These are phyloP conservation scores for Colletotrichum scovillei DNA, from an alignment of 2,329 filamentous ascomycete species.

Conservation along the genomic window DNA sequence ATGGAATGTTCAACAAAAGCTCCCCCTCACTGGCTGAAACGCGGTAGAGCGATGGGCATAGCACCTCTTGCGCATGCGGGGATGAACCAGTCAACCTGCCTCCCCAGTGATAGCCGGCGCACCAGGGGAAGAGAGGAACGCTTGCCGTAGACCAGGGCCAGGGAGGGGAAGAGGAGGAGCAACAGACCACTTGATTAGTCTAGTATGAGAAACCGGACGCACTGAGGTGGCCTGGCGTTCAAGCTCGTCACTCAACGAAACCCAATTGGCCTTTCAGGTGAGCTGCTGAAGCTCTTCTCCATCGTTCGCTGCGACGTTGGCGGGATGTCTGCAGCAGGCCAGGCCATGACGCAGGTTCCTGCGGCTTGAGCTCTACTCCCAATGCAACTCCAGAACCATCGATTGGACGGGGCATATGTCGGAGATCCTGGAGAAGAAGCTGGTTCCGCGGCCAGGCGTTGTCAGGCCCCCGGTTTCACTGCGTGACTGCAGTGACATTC, in stretches of 20 bases:
- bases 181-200: background rate
- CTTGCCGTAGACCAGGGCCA: background rate
- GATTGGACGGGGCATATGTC: conserved; percentile 34
- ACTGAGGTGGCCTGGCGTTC: conserved; percentile 2
- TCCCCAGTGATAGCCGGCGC: conserved; percentile 1
- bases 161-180: background rate
- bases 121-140: conserved; percentile 1
- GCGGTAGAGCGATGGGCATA: conserved; percentile 4
- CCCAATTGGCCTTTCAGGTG: background rate
- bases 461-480: background rate
- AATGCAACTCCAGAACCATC: background rate
- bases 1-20: background rate
- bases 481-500: conserved; percentile 9
- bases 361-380: conserved; percentile 33
- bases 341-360: conserved; percentile 33
- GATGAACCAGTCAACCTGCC: conserved; percentile 10
- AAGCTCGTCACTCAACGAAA: background rate
- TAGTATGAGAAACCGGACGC: background rate
- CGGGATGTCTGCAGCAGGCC: conserved; percentile 12
- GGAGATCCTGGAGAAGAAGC: conserved; percentile 24
- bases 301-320: background rate
- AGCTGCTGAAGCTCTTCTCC: background rate
- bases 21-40: conserved; percentile 19
- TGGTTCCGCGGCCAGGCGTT: background rate
- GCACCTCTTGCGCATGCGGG: conserved; percentile 17